These are phyloP conservation scores for Venturia effusa DNA, from an alignment of 2,329 filamentous ascomycete species.

Conservation along the genomic window DNA sequence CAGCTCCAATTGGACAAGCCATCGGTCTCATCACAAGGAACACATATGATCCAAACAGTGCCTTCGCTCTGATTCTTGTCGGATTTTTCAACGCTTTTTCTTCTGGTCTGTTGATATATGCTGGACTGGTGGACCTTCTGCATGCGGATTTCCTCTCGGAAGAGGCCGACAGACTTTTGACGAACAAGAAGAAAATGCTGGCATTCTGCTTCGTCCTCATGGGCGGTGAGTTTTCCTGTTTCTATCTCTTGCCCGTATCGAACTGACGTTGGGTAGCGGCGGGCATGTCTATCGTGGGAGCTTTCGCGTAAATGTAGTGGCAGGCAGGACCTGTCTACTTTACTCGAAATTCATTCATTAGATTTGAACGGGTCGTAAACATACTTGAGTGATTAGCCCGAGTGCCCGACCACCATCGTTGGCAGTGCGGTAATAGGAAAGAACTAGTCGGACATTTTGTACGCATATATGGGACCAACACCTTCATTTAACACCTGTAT, in stretches of 20 bases:
- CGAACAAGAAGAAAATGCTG: conserved; percentile 40
- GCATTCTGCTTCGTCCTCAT: conserved; percentile 37
- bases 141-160: conserved; percentile 54
- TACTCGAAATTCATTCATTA: background rate
- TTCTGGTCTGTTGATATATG: conserved; percentile 50
- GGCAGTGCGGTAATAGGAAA: background rate
- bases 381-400: background rate
- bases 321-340: background rate
- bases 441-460: background rate
- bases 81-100: conserved; percentile 57
- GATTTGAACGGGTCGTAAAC: too few species aligned
- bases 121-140: conserved; percentile 51
- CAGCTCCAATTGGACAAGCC: conserved; percentile 53
- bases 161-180: conserved; percentile 35
- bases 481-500: background rate
- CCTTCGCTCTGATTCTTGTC: conserved; percentile 53
- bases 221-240: conserved; percentile 16
- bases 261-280: conserved; percentile 15
- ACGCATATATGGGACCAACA: background rate
- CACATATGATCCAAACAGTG: conserved; percentile 51
- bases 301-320: conserved; percentile 22
- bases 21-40: conserved; percentile 48
- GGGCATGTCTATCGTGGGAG: conserved; percentile 26
- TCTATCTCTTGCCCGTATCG: background rate
- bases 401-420: background rate